Base-by-base conservation (phyloP, 345 rosid species). In the Lagerstroemia speciosa region DNA sequence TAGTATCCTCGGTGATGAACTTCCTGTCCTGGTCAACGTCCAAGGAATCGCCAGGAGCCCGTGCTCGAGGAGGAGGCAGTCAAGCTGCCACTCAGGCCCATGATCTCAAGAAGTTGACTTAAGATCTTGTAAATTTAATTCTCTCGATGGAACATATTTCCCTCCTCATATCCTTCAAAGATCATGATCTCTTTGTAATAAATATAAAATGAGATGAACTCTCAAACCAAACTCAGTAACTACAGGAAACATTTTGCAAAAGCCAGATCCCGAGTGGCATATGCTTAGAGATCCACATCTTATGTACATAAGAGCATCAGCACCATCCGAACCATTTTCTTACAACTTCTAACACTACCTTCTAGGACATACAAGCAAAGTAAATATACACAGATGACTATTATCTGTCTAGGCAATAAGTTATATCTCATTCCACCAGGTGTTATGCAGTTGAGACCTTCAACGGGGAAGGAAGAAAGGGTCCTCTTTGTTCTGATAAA, bases 401-500 rank as follows among this genome's bases (percentile, higher is more conserved):
- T 22, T 22, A 19, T 19, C 24, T 48, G 3, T 48, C n/a, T 19
- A 20, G 55, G 20, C 7, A 19, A 16, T 16, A 41, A 41, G 46
- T 37, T 60, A 11, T 27, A 15, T 15, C 14, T 9, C 5, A 48
- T 22, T 2, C 9, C 11, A 8, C 29, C 50, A 15, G 50, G 34
- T 11, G 37, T 5, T 5, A 29, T 34, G 36, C 61, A 36, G 48
- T 19, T 17, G 45, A 36, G 53, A 26, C 27, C 5, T 26, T 61
- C 72, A 52, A 38, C 6, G 27, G 40, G 78, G 82, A 69, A 53
- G 71, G 65, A 90, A 88, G 61, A 78, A 82, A 29, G 81, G 87
- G 78, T 82, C 93, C 75, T 90, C 87, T 70, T 81, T 78, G 73
- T 78, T 85, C 70, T 81, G 73, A 69, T 82, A 92, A 65, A 90